Percentiles rank a stretch among this genome's conserved stretches.
These are phyloP conservation scores for Herpotrichia juniperi DNA, from an alignment of 2,329 filamentous ascomycete species.

Conservation along the genomic window DNA sequence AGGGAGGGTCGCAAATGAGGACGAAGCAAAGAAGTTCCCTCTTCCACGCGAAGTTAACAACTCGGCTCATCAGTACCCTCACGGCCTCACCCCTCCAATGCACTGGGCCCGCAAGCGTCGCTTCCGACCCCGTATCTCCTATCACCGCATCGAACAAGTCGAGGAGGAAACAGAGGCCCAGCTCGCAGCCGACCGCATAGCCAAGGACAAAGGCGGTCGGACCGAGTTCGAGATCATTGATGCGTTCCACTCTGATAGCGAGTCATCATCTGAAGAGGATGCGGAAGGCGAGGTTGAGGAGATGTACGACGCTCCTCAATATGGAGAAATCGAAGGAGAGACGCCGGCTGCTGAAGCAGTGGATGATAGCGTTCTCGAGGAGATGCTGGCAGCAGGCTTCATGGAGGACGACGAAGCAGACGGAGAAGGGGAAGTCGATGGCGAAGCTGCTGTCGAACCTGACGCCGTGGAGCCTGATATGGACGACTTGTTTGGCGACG, in stretches of 20 bases:
- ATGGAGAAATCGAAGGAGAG: constrained; percentile 47
- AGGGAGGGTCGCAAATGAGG: constrained; percentile 65
- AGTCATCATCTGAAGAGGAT: constrained; percentile 51
- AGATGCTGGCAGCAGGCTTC: constrained; percentile 40
- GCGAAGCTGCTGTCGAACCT: constrained; percentile 16
- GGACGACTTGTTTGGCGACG: constrained; percentile 35
- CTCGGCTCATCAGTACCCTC: constrained; percentile 74
- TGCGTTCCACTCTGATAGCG: constrained; percentile 31
- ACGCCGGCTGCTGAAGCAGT: constrained; percentile 49
- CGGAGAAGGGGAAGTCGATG: constrained; percentile 30
- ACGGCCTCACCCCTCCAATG: constrained; percentile 87
- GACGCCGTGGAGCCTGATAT: constrained; percentile 27
- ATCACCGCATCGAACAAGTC: constrained; percentile 83
- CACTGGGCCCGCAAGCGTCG: constrained; percentile 81
- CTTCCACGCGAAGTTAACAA: constrained; percentile 75
- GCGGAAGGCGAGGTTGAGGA: constrained; percentile 48
- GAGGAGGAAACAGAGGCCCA: constrained; percentile 79
- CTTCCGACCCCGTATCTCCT: constrained; percentile 81
- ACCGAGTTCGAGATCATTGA: constrained; percentile 63
- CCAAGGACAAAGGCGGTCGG: constrained; percentile 60
- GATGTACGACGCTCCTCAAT: constrained; percentile 44
- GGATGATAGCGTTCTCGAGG: constrained; percentile 43
- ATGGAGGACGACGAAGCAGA: constrained; percentile 34
- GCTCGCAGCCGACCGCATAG: constrained; percentile 68
- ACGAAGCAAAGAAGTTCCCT: constrained; percentile 57